Conservation (phyloP, 768 basidiomycete genomes). For the Hygrocybe coccinea region DNA sequence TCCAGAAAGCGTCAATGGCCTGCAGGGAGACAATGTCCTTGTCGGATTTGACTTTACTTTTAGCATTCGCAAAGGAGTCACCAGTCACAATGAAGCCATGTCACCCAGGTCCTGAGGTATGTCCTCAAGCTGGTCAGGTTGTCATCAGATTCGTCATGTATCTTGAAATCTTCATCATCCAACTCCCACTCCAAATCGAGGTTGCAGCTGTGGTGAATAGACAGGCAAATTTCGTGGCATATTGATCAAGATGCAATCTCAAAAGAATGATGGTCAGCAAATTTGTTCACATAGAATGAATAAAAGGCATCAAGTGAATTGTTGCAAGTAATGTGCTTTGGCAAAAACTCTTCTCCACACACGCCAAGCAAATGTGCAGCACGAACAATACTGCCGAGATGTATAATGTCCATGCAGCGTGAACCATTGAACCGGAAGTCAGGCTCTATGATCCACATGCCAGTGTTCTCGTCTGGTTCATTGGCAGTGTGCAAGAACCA, state of each 20-base stretch:
- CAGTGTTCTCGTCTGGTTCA: conserved; percentile 17
- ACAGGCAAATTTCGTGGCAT: no score
- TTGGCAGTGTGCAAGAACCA: conserved; percentile 20
- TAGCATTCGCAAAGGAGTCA: conserved; percentile 48
- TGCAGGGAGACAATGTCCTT: conserved; percentile 84
- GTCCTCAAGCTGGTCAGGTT: conserved; percentile 53
- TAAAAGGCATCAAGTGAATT: background rate
- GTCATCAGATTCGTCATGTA: conserved; percentile 75
- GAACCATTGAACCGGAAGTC: conserved; percentile 5
- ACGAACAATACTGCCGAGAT: no score
- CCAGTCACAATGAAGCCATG: conserved; percentile 71
- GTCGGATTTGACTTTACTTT: conserved; percentile 53
- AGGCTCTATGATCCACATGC: conserved; percentile 25
- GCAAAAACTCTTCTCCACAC: background rate
- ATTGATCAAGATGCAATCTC: background rate
- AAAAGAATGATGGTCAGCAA: background rate
- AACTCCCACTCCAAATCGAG: no score
- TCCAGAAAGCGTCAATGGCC: conserved; percentile 95
- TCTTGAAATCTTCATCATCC: conserved; percentile 84
- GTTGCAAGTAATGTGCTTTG: background rate
- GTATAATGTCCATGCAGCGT: background rate
- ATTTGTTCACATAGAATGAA: no score
- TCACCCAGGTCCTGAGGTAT: conserved; percentile 45
- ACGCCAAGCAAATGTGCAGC: no score
- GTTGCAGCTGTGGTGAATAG: no score